Conservation (phyloP, 2,329 filamentous ascomycete genomes). For the Ophiosphaerella herpotricha region DNA sequence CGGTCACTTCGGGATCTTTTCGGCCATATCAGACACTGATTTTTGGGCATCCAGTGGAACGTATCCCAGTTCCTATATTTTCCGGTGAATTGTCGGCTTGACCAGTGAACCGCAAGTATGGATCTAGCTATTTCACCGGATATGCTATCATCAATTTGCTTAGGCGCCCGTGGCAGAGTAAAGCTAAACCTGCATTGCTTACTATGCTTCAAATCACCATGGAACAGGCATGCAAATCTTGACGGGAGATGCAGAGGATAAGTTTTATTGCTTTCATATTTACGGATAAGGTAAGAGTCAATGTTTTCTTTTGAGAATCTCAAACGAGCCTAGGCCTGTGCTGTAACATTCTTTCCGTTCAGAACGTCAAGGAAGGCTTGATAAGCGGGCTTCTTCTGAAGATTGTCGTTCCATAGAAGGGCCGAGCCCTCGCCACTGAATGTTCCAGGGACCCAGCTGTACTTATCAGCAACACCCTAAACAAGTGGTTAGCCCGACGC, state of each 20-base stretch:
- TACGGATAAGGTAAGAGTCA: not conserved
- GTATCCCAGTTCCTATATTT: no score
- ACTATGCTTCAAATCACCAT: no score
- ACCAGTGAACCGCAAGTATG: no score
- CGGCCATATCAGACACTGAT: no score
- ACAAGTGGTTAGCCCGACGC: conserved; percentile 4
- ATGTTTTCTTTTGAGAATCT: not conserved
- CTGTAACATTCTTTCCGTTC: conserved; percentile 15
- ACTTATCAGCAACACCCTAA: conserved; percentile 37
- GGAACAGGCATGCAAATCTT: not conserved
- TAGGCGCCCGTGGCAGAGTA: no score
- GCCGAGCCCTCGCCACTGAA: conserved; percentile 43
- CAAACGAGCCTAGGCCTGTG: not conserved
- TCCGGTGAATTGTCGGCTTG: no score
- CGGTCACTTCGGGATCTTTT: no score
- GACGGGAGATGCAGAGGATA: not conserved
- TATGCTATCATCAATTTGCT: no score
- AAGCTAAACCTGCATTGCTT: no score
- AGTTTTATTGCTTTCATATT: not conserved
- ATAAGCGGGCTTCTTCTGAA: conserved; percentile 40
- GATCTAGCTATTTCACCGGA: no score
- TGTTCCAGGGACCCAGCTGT: conserved; percentile 44
- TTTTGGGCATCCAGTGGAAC: no score
- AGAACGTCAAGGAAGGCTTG: conserved; percentile 29
- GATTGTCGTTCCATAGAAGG: conserved; percentile 37